A percentile compares a stretch with the other conserved stretches of the same genome.
Conservation (phyloP, 768 basidiomycete genomes). For the Pleurotus citrinopileatus region DNA sequence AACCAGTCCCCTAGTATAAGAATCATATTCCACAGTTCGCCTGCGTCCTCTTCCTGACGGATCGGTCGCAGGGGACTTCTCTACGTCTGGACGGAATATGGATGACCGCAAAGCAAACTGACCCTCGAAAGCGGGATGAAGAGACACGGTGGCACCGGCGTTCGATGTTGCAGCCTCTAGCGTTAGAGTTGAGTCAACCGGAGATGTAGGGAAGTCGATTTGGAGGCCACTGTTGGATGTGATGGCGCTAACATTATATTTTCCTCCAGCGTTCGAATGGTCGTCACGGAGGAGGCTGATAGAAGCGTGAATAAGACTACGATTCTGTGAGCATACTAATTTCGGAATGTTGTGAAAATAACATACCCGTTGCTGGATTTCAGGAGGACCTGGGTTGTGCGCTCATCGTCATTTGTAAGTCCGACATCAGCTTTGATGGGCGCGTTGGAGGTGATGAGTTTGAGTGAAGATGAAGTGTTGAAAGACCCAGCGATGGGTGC, state of each 20-base stretch:
- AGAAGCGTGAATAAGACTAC: conserved; percentile 11
- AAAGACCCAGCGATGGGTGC: conserved; percentile 46
- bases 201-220: conserved; percentile 27
- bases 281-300: conserved; percentile 14
- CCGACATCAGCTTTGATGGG: conserved; percentile 36
- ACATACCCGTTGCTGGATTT: conserved; percentile 41
- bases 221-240: conserved; percentile 31
- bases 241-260: conserved; percentile 26
- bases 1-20: not conserved
- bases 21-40: not conserved
- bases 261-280: conserved; percentile 18
- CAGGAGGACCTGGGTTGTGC: conserved; percentile 22
- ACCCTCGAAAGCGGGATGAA: conserved; percentile 39
- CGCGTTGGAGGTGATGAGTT: conserved; percentile 38
- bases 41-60: conserved; percentile 7
- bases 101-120: conserved; percentile 18
- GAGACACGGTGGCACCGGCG: conserved; percentile 25
- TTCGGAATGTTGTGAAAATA: not conserved
- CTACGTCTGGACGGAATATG: not conserved
- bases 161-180: conserved; percentile 30
- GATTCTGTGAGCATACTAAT: not conserved
- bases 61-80: not conserved
- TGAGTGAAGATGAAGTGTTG: conserved; percentile 27
- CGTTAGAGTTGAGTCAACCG: conserved; percentile 29
- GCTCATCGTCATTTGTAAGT: conserved; percentile 29